Base-by-base conservation (phyloP, 1,284 basidiomycete species). In the Rhodotorula sp. region DNA sequence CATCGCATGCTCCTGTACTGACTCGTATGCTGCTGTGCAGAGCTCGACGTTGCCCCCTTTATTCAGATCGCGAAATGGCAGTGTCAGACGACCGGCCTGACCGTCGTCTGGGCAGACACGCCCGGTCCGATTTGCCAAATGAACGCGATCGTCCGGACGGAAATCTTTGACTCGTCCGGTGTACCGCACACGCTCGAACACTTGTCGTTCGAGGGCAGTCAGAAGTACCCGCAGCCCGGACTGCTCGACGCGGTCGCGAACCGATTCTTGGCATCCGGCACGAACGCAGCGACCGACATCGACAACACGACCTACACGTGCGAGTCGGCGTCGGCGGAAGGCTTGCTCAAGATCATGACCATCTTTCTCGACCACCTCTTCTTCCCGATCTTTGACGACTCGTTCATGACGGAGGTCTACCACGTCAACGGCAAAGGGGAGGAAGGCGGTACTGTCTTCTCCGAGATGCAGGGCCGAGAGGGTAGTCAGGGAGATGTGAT, bases 341-440 rank as follows among this genome's bases (percentile, higher is more conserved):
- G 97, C 1, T 97, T 99, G 81, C 84, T 99, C 56, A 91, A 95
- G 78, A 87, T 99, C 73, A 85, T 99, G 29, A 96, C 70, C 0
- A 90, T 99, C 76, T 99, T 93, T 80, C 86, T 99, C 56, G 96
- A 99, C 82, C 97, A 99, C 81, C 92, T 99, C 75, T 87, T 99
- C 64, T 96, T 97, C 81, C 95, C 97, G 7, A 34, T 12, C 34
- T 0, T 88, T 99, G 72, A 87, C 73, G 88, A 91, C 67, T 91
- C 92, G 60, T 98, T 93, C 78, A 85, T 91, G 20, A 99, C 97
- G 16, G 96, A 99, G 84, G 91, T 90, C 67, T 73, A 79, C 65
- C 56, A 99, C 81, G 88, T 98, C 79, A 91, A 98, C 81, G 87
- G 87, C 15, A 88, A 92, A 79, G 95, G 93, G 8, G 88, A 96